phyloP scores from a whole-genome alignment of 2,329 filamentous ascomycete species.

The Ramichloridium luteum region DNA sequence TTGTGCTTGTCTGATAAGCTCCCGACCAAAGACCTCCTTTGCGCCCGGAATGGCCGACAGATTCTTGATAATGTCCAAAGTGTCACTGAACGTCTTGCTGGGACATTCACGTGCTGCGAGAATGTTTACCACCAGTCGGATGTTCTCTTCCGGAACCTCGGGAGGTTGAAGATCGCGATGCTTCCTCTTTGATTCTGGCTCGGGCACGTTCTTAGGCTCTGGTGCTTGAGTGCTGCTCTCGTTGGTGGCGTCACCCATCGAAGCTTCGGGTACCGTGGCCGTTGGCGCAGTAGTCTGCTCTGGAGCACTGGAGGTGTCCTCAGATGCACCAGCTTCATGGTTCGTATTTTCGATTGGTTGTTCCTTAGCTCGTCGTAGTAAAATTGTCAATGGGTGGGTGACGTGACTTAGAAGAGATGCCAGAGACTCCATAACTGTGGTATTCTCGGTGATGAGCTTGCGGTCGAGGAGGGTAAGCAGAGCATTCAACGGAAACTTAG shows the following conservation, averaged over 20 bases:
- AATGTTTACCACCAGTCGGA: constrained; percentile 90
- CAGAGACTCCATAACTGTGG: constrained; percentile 88
- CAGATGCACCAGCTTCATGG: constrained; percentile 2
- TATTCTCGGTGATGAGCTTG: constrained; percentile 92
- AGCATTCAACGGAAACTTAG: constrained; percentile 85
- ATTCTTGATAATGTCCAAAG: constrained; percentile 96
- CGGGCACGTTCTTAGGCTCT: constrained; percentile 29
- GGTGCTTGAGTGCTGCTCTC: constrained; percentile 21
- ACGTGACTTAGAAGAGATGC: constrained; percentile 79
- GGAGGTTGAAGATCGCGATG: constrained; percentile 61
- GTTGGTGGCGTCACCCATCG: constrained; percentile 8
- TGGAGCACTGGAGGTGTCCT: constrained; percentile 6
- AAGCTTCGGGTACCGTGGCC: constrained; percentile 10
- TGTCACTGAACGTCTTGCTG: constrained; percentile 95
- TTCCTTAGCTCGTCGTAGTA: constrained; percentile 75
- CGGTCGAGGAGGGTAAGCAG: constrained; percentile 78
- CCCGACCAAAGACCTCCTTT: constrained; percentile 81
- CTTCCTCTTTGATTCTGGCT: constrained; percentile 41
- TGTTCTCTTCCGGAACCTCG: constrained; percentile 74
- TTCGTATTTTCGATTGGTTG: constrained; percentile 39
- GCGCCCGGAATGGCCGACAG: constrained; percentile 84
- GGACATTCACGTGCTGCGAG: constrained; percentile 93
- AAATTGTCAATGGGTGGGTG: constrained; percentile 68
- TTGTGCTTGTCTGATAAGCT: constrained; percentile 79
- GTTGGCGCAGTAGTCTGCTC: constrained; percentile 13